Conservation (phyloP, 495 filamentous ascomycete genomes). For the Lasiosphaeria hispida region DNA sequence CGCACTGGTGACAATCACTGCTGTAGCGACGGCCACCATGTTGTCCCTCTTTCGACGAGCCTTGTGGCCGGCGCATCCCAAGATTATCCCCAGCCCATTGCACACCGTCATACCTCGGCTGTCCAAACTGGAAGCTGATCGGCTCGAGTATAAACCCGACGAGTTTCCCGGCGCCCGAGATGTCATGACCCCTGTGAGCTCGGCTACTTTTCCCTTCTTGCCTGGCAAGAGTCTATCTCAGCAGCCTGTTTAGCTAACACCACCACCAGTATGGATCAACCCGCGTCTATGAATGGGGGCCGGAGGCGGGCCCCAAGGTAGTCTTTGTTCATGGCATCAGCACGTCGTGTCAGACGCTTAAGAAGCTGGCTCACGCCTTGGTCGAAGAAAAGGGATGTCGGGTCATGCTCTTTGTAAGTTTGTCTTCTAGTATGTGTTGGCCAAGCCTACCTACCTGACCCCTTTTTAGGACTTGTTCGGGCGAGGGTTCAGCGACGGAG, state of each 20-base stretch:
- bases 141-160: constrained; percentile 38
- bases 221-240: not conserved
- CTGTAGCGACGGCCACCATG: constrained; percentile 32
- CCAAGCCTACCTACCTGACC: not conserved
- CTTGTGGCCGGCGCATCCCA: constrained; percentile 34
- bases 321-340: constrained; percentile 83
- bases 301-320: constrained; percentile 74
- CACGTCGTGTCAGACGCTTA: constrained; percentile 74
- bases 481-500: constrained; percentile 73
- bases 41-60: constrained; percentile 30
- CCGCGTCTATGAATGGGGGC: constrained; percentile 87
- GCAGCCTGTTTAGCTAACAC: constrained; percentile 5
- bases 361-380: constrained; percentile 64
- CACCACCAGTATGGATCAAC: constrained; percentile 69
- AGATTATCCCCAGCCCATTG: constrained; percentile 37
- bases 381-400: constrained; percentile 68
- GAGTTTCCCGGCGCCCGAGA: constrained; percentile 44
- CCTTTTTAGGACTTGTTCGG: constrained; percentile 61
- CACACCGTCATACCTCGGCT: constrained; percentile 32
- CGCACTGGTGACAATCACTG: constrained; percentile 23
- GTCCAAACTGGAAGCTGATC: constrained; percentile 28
- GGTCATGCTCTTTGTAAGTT: constrained; percentile 65
- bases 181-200: constrained; percentile 42
- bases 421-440: not conserved
- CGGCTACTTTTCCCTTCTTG: not conserved